Evolutionary conservation across 169 alveolate genomes (phyloP), one percentile per base, ranked within the genome.

Genomic region (Plasmodium gonderi): DNA sequence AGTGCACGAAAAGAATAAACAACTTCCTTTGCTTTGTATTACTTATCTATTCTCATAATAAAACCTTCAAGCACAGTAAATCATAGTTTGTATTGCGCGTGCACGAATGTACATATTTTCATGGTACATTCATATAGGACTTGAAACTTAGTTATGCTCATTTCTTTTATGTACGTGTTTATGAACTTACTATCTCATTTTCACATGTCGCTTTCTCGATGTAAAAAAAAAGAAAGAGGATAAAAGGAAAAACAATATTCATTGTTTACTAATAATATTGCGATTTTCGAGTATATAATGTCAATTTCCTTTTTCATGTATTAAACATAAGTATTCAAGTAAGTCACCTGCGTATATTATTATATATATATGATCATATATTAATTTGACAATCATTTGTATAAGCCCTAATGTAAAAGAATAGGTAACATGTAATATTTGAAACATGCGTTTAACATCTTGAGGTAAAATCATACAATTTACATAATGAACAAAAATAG

Each of bases 151-250:
- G 23, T 31, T 33, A 42, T 45, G 6, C 8, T 17, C 47, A 40
- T 47, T 20, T 42, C 23, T 80, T 80, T 38, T 72, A 14, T 80
- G 6, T 36, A 67, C 74, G 33, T 68, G 23, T 42, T 65, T 65
- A 47, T 42, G 29, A 85, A 74, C 79, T 49, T 85, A 85, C 92
- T 20, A 29, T 75, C 20, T 85, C 87, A 74, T 74, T 85, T 85
- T 74, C 92, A 75, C 92, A 85, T 6, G 45, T 23, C 17, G 45
- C 45, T 85, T 44, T 74, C 49, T 85, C 72, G 47, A 76, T 3
- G 45, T 44, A 85, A 33, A 85, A 85, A 76, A 47, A 49, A 74
- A 85, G 47, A 42, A 85, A 68, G 20, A 81, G 49, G 51, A 81
- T 6, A 20, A 42, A 81, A 54, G 60, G 33, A 38, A 44, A 68